phyloP scores from a whole-genome alignment of 805 yeast genomes.

The Yamadazyma paraphyllophila region DNA sequence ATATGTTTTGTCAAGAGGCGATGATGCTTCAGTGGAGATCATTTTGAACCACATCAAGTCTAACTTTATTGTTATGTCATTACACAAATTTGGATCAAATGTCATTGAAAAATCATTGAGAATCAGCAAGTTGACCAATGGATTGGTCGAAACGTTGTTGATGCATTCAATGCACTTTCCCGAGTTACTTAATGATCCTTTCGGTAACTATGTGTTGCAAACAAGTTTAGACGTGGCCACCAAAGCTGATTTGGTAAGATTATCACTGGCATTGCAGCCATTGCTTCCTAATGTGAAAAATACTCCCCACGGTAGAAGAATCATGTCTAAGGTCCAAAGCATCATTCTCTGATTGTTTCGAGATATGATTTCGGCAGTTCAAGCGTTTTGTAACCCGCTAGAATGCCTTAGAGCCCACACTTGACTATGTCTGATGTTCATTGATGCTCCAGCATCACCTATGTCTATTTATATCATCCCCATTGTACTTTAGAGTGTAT shows the following conservation, averaged over 20 bases:
- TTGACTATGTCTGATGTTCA: no score
- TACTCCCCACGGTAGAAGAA: constrained; percentile 96
- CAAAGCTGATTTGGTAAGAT: constrained; percentile 48
- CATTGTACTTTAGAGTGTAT: constrained; percentile 9
- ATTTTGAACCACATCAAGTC: constrained; percentile 35
- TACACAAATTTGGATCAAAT: constrained; percentile 61
- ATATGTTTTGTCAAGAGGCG: constrained; percentile 66
- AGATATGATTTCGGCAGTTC: no score
- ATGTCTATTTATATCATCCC: background rate
- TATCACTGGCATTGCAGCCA: constrained; percentile 65
- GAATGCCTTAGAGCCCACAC: no score
- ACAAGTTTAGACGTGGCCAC: constrained; percentile 58
- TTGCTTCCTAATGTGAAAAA: constrained; percentile 74
- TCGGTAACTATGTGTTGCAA: constrained; percentile 59
- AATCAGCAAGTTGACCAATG: constrained; percentile 44
- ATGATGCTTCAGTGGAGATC: constrained; percentile 29
- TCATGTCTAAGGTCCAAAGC: constrained; percentile 60
- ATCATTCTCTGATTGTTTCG: constrained; percentile 3
- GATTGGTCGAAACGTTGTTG: constrained; percentile 45
- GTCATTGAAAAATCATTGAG: constrained; percentile 58
- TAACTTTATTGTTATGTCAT: constrained; percentile 46
- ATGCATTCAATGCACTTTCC: constrained; percentile 32
- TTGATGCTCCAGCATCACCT: background rate
- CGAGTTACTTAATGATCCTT: constrained; percentile 53
- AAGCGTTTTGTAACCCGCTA: no score